A percentile compares a stretch with the other conserved stretches of the same genome.
Evolutionary conservation across 225 moss, liverwort and hornwort genomes (phyloP).

Genomic region (Rhytidiadelphus loreus): DNA sequence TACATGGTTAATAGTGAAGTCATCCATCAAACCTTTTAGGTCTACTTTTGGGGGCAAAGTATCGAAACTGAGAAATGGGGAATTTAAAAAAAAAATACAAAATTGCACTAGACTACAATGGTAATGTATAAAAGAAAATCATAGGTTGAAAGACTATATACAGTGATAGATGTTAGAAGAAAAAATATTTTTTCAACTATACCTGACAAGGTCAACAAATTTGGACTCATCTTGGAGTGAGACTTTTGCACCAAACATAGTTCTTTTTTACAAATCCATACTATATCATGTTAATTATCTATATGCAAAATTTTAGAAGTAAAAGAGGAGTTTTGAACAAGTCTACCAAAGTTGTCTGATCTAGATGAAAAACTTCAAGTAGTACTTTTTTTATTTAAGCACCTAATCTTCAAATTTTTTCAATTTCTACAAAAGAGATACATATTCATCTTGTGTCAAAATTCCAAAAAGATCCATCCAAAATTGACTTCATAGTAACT

Average conservation of each 20-base stretch:
- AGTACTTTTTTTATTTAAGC: background rate
- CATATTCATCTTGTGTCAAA: accelerated
- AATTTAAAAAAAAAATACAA: background rate
- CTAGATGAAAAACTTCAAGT: accelerated
- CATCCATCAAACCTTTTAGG: background rate
- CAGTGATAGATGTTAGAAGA: background rate
- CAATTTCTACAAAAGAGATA: background rate
- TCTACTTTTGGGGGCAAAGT: no score
- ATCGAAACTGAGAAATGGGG: no score
- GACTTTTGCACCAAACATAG: background rate
- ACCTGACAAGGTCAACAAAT: accelerated
- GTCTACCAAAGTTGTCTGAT: accelerated
- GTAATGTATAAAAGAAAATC: background rate
- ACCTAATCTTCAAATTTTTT: background rate
- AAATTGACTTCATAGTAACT: background rate
- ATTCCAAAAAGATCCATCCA: background rate
- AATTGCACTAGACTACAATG: background rate
- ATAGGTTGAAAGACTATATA: background rate
- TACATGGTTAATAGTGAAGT: accelerated
- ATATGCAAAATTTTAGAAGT: background rate
- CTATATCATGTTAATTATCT: background rate
- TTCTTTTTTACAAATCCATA: background rate
- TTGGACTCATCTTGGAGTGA: background rate
- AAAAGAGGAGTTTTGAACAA: background rate
- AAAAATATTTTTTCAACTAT: background rate